Percentiles rank a stretch among this genome's conserved stretches.
phyloP scores from a whole-genome alignment of 116 monocot genomes.

The Phalaenopsis hybrid region DNA sequence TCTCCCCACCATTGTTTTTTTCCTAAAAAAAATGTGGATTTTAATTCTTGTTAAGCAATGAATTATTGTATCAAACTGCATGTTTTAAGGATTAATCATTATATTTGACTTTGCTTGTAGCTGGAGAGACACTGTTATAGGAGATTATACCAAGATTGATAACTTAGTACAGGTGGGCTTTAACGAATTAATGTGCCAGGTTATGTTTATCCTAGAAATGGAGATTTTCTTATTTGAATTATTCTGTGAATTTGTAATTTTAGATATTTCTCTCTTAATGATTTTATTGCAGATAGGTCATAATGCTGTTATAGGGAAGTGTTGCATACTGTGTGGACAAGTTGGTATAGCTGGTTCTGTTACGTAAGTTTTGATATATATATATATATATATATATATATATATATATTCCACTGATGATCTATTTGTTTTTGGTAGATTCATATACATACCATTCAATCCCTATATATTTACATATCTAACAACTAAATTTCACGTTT shows the following conservation, averaged over 20 bases:
- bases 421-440: no score
- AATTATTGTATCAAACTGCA: not conserved
- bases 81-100: not conserved
- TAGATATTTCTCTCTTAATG: not conserved
- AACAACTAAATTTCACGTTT: no score
- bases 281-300: slow-evolving; percentile 70
- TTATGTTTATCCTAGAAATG: not conserved
- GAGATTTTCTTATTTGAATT: not conserved
- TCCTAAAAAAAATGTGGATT: not conserved
- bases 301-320: slow-evolving; percentile 79
- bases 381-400: no score
- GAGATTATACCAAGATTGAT: slow-evolving; percentile 87
- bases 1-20: not conserved
- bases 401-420: no score
- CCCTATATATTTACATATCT: no score
- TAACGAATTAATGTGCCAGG: not conserved
- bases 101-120: slow-evolving; percentile 25
- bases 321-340: slow-evolving; percentile 92
- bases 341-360: slow-evolving; percentile 92
- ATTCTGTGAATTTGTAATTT: not conserved
- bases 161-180: slow-evolving; percentile 80
- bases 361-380: no score
- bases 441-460: no score
- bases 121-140: slow-evolving; percentile 89
- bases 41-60: not conserved